Evolutionary conservation across 2,329 filamentous ascomycete species (phyloP).

Genomic region (Capronia americana): DNA sequence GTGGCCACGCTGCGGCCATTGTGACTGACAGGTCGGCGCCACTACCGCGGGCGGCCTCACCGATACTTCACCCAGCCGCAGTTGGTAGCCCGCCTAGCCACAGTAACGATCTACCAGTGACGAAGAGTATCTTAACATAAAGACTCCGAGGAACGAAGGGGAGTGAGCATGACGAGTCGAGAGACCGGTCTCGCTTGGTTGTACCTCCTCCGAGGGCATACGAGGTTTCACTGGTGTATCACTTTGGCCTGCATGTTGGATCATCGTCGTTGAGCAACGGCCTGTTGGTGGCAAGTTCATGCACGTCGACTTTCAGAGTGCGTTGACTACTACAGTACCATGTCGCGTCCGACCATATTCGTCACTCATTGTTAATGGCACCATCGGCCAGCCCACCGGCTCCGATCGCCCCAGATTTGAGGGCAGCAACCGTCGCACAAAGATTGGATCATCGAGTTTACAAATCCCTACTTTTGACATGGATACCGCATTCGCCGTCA

Average conservation of each 20-base stretch:
- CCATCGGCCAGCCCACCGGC: not conserved
- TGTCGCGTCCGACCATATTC: not conserved
- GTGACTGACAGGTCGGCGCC: not conserved
- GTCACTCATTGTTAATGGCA: not conserved
- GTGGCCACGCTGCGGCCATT: not conserved
- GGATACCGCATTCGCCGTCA: not conserved
- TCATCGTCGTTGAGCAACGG: not conserved
- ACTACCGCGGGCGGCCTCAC: not conserved
- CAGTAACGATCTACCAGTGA: not conserved
- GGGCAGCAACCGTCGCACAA: not conserved
- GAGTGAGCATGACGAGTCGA: not conserved
- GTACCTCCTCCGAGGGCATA: constrained; percentile 5
- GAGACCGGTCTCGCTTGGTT: not conserved
- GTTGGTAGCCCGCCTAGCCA: not conserved
- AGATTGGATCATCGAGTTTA: not conserved
- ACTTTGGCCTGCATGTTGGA: constrained; percentile 9
- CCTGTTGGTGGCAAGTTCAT: constrained; percentile 8
- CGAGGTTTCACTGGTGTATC: constrained; percentile 26
- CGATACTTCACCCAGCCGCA: not conserved
- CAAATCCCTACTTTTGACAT: constrained; percentile 16
- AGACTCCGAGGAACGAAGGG: not conserved
- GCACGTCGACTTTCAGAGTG: not conserved
- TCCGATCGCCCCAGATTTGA: not conserved
- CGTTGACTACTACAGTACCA: not conserved
- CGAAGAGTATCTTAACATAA: not conserved